Evolutionary conservation across 768 basidiomycete species (phyloP), one percentile per base, ranked within the genome.

Genomic region (Kwoniella dejecticola): DNA sequence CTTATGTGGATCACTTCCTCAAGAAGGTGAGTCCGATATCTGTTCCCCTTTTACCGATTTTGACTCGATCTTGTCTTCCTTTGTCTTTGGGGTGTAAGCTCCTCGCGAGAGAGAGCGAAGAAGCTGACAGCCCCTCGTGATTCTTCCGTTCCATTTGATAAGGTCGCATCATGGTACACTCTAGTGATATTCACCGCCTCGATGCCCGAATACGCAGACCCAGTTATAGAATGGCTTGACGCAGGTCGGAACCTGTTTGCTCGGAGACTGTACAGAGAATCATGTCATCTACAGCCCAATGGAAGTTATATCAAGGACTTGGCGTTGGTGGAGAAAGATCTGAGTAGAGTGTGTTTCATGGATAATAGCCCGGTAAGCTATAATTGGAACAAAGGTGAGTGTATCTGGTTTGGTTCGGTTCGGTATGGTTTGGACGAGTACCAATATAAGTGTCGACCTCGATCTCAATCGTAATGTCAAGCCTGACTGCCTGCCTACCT

Each of bases 171-270:
- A 24, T 99, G 96, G 96, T 99, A 99, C 80, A 98, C 94, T 1
- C 85, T 99, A 62, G 93, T 99, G 54, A 92, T 99, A 66, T 99
- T 95, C 80, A 99, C 96, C 30, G 96, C 96, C 6, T 97, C 95
- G 8, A 91, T 99, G 90, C 89, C 93, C 74, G 96, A 99, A 80
- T 99, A 99, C 78, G 96, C 96, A 63, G 96, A 99, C 82, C 96
- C 96, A 0, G 94, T 99, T 27, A 99, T 99, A 68, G 96, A 99
- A 80, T 99, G 96, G 96, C 82, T 99, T 55, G 96, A 99, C 76
- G 91, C 88, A 56, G 91, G 93, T 3, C 85, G 91, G 45, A 94
- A 93, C 17, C 90, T 98, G 60, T 85, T 99, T 33, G 85, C 83
- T 1, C 88, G 89, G 64, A 86, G 93, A 33, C 83, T 96, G 65